A percentile compares a stretch with the other conserved stretches of the same genome.
Conservation (phyloP, 306 rosid species). For the Prosopis cineraria region DNA sequence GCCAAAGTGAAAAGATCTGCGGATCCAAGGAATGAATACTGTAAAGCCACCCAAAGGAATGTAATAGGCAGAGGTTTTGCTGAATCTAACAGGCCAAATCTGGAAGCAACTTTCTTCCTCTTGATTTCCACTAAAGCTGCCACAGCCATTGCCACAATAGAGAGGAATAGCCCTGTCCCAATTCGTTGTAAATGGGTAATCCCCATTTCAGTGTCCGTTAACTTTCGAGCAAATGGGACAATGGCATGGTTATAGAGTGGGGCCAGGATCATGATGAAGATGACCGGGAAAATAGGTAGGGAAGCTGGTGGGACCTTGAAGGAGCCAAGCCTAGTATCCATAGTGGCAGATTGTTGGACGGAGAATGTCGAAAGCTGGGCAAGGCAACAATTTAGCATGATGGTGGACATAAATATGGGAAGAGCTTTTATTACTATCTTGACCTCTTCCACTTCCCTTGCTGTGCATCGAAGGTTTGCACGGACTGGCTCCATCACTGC, state of each 20-base stretch:
- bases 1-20: constrained; percentile 84
- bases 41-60: constrained; percentile 72
- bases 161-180: constrained; percentile 65
- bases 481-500: constrained; percentile 50
- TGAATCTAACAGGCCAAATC: constrained; percentile 42
- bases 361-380: constrained; percentile 91
- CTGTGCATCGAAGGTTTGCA: constrained; percentile 53
- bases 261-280: constrained; percentile 73
- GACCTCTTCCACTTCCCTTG: constrained; percentile 70
- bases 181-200: constrained; percentile 67
- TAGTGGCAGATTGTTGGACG: constrained; percentile 82
- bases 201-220: constrained; percentile 65
- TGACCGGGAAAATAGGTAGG: constrained; percentile 68
- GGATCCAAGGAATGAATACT: constrained; percentile 74
- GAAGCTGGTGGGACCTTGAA: constrained; percentile 85
- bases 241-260: constrained; percentile 65
- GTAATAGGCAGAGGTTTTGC: constrained; percentile 60
- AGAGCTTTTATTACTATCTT: constrained; percentile 57
- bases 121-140: constrained; percentile 84
- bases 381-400: constrained; percentile 78
- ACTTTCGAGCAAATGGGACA: constrained; percentile 57
- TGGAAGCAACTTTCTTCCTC: constrained; percentile 54
- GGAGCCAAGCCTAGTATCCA: constrained; percentile 68
- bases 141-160: constrained; percentile 74
- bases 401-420: constrained; percentile 72